Evolutionary conservation across 176 grass and related monocot species (phyloP).

Genomic region (Musa acuminata): DNA sequence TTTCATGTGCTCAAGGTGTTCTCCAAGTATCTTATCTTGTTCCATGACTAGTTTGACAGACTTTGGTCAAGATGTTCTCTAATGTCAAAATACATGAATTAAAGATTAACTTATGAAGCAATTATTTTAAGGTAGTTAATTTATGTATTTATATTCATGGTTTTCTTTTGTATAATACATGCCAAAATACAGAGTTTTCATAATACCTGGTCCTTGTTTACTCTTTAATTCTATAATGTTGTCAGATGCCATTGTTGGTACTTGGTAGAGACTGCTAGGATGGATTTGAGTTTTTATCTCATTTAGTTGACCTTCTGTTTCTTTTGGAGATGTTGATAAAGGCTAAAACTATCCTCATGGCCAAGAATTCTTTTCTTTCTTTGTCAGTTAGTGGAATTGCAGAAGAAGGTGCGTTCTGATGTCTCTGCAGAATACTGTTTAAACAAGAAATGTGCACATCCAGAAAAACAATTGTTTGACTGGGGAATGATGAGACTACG

Average conservation of each 20-base stretch:
- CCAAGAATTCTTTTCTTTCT: constrained; percentile 7
- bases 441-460: constrained; percentile 70
- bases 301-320: not conserved
- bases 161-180: too few species aligned
- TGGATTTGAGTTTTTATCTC: not conserved
- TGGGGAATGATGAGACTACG: constrained; percentile 92
- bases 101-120: too few species aligned
- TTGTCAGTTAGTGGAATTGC: constrained; percentile 67
- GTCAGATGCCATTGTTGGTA: not conserved
- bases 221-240: not conserved
- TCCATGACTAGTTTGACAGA: too few species aligned
- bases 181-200: too few species aligned
- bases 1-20: too few species aligned
- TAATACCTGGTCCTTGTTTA: not conserved
- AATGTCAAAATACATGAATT: too few species aligned
- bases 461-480: constrained; percentile 84
- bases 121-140: too few species aligned
- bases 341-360: not conserved
- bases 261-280: not conserved
- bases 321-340: not conserved
- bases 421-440: constrained; percentile 75
- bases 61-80: too few species aligned
- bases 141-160: too few species aligned
- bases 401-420: constrained; percentile 80
- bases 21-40: too few species aligned